These are phyloP conservation scores for Pontederia paniculata DNA, from an alignment of 176 grass and related monocot species.

Conservation along the genomic window DNA sequence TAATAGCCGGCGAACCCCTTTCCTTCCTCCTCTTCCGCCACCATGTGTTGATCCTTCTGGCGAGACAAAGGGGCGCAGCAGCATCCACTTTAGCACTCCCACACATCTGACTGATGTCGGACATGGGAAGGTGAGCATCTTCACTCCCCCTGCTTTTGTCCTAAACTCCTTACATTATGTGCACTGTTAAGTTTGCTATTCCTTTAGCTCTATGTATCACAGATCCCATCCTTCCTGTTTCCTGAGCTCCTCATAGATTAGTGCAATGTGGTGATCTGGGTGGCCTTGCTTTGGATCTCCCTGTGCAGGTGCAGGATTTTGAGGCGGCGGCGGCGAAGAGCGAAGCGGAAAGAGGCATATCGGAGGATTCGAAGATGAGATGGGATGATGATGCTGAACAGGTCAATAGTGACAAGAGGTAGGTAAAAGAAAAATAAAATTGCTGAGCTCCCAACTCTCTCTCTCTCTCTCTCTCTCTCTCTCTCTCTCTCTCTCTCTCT, in stretches of 20 bases:
- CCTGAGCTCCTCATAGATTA: neutral
- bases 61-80: neutral
- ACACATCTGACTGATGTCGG: neutral
- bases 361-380: slow-evolving; percentile 24
- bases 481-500: neutral
- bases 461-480: neutral
- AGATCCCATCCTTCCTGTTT: neutral
- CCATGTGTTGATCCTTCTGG: neutral
- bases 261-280: neutral
- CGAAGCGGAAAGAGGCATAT: slow-evolving; percentile 16
- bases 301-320: slow-evolving; percentile 1
- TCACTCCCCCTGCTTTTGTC: too few species aligned
- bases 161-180: too few species aligned
- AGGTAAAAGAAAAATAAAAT: neutral
- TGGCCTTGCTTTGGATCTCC: neutral
- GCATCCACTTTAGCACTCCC: slow-evolving; percentile 9
- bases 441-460: too few species aligned
- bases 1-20: slow-evolving; percentile 20
- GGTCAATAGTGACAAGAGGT: slow-evolving; percentile 25
- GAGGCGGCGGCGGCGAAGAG: neutral
- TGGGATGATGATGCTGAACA: neutral
- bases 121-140: neutral
- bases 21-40: neutral
- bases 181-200: neutral
- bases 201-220: neutral